Evolutionary conservation across 257 asterid species (phyloP).

Genomic region (Plantago major): DNA sequence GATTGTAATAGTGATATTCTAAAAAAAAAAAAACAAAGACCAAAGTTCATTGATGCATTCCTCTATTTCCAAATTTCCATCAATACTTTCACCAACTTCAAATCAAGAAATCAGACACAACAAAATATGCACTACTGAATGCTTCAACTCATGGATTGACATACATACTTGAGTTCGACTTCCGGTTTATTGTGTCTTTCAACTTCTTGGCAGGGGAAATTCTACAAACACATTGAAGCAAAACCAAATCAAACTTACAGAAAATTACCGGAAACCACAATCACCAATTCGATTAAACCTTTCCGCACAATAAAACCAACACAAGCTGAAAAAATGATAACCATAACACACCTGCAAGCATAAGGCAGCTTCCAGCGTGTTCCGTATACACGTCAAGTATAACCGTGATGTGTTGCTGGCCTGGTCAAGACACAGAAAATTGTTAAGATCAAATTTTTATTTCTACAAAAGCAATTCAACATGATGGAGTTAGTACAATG

Average conservation of each 20-base stretch:
- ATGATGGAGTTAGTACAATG: background rate
- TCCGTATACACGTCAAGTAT: slow-evolving; percentile 73
- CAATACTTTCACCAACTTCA: background rate
- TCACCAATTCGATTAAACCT: background rate
- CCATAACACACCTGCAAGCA: slow-evolving; percentile 68
- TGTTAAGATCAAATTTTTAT: background rate
- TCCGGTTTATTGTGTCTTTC: slow-evolving; percentile 99
- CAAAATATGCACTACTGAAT: background rate
- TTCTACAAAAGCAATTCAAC: background rate
- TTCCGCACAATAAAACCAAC: background rate
- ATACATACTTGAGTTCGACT: slow-evolving; percentile 89
- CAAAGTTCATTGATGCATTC: no score
- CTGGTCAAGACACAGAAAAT: slow-evolving; percentile 26
- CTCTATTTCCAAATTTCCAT: no score
- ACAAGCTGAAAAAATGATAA: background rate
- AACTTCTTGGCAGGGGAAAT: slow-evolving; percentile 99
- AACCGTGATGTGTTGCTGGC: slow-evolving; percentile 60
- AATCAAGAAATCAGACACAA: background rate
- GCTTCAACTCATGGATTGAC: slow-evolving; percentile 9
- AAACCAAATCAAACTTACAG: background rate
- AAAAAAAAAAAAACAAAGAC: no score
- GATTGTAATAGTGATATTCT: no score
- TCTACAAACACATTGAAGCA: slow-evolving; percentile 45
- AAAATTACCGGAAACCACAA: slow-evolving; percentile 2
- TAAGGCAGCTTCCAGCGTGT: slow-evolving; percentile 88